Conservation (phyloP, 2,329 filamentous ascomycete species). For the Phyllosticta citribraziliensis region DNA sequence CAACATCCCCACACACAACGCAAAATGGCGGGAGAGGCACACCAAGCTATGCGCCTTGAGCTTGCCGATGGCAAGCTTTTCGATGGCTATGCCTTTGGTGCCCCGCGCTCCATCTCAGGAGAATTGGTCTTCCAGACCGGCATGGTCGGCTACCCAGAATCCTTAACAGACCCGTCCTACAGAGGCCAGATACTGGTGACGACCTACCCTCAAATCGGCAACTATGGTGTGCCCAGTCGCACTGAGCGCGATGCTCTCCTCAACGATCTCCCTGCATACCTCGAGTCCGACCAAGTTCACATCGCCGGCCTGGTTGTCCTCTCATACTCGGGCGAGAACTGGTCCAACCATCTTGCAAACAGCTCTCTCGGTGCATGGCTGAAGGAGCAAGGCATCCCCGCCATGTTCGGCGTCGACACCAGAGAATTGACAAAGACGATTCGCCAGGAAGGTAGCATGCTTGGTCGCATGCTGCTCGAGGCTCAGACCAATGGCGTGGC, state of each 20-base stretch:
- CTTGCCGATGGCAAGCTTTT: constrained; percentile 84
- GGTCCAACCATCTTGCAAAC: constrained; percentile 82
- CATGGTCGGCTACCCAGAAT: constrained; percentile 98
- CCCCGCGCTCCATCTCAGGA: constrained; percentile 85
- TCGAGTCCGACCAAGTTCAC: constrained; percentile 88
- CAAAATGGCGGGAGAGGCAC: constrained; percentile 6
- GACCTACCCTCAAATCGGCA: constrained; percentile 90
- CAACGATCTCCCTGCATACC: constrained; percentile 78
- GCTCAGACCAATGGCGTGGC: constrained; percentile 29
- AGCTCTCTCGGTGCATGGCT: constrained; percentile 92
- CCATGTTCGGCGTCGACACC: constrained; percentile 92
- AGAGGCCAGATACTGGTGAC: constrained; percentile 91
- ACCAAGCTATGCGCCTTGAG: constrained; percentile 61
- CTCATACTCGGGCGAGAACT: constrained; percentile 89
- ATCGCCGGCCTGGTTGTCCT: constrained; percentile 85
- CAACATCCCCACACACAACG: too few relatives aligned
- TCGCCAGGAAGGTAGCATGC: constrained; percentile 88
- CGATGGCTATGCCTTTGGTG: constrained; percentile 94
- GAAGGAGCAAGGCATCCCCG: constrained; percentile 88
- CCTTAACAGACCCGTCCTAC: constrained; percentile 78
- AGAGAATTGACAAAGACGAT: constrained; percentile 90
- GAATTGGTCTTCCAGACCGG: constrained; percentile 99
- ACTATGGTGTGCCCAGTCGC: constrained; percentile 90
- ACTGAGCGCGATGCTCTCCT: constrained; percentile 78
- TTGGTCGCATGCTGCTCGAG: constrained; percentile 58